phyloP scores from a whole-genome alignment of 2,329 filamentous ascomycete genomes.

The Fusarium sp. region DNA sequence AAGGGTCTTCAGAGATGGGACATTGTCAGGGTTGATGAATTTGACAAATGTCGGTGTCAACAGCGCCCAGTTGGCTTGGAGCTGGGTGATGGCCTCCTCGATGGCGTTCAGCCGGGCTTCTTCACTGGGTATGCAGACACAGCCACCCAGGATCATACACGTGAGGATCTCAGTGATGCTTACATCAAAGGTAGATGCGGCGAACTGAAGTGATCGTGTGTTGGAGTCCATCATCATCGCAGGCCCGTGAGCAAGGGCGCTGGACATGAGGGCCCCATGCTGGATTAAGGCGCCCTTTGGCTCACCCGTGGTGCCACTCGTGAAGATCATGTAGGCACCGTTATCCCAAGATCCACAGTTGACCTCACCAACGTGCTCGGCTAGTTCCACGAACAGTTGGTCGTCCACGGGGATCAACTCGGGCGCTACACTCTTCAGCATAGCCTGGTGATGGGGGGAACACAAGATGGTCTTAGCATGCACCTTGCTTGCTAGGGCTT shows the following conservation, averaged over 20 bases:
- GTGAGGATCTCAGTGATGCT: constrained; percentile 47
- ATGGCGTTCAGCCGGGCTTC: constrained; percentile 57
- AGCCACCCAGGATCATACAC: constrained; percentile 46
- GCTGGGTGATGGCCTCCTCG: constrained; percentile 29
- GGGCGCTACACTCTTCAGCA: constrained; percentile 24
- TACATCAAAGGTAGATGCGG: constrained; percentile 53
- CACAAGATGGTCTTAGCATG: constrained; percentile 38
- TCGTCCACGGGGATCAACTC: constrained; percentile 40
- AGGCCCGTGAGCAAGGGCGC: constrained; percentile 38
- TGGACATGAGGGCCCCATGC: constrained; percentile 40
- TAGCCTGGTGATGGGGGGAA: constrained; percentile 37
- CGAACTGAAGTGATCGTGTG: constrained; percentile 54
- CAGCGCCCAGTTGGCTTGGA: constrained; percentile 41
- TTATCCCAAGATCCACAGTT: constrained; percentile 25
- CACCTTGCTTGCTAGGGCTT: constrained; percentile 35
- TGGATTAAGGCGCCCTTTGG: constrained; percentile 45
- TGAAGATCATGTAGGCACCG: constrained; percentile 47
- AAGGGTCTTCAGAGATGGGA: constrained; percentile 40
- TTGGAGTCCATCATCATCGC: constrained; percentile 44
- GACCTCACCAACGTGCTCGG: neutral
- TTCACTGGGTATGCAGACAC: constrained; percentile 57
- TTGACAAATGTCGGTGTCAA: constrained; percentile 42
- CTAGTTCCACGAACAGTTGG: constrained; percentile 22
- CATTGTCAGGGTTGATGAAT: constrained; percentile 37
- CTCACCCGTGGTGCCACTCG: constrained; percentile 36